Base-by-base conservation (phyloP, 1,139 yeast species). In the Taphrina deformans region DNA sequence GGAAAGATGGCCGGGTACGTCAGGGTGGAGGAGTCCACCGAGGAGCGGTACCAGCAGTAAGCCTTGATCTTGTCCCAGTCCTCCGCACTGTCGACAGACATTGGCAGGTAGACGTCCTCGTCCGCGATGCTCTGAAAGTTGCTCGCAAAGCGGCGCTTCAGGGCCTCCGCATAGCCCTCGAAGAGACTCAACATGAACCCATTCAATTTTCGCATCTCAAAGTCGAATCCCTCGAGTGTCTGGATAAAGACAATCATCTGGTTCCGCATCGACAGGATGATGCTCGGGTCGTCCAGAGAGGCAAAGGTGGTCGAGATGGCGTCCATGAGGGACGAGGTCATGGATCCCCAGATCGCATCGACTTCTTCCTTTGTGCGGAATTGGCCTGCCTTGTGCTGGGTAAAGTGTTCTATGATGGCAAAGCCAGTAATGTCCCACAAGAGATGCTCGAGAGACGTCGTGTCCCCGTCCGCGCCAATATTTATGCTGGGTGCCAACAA, bases 61-160 rank as follows among this genome's bases (percentile, higher is more conserved):
- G 79, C 79, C 72, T 85, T 79, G 60, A 87, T 84, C 72, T 82
- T 84, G 23, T 85, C 85, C 74, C 85, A 89, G 62, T 87, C 83
- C 18, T 79, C 78, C 61, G 78, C 75, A 63, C 84, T 85, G 67
- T 85, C 82, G 38, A 91, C 85, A 0, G 83, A 82, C 77, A 91
- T 82, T 9, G 97, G 96, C 89, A 89, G 89, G 71, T 90, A 89
- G 72, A 89, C 96, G 74, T 92, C 97, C 26, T 87, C 86, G 69
- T 85, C 84, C 52, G 91, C 83, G 7, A 87, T 79, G 16, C 80
- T 80, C 52, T 80, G 76, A 75, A 90, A 92, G 64, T 86, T 87
- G 29, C 75, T 75, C 50, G 83, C 80, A 75, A 91, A 91, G 24
- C 82, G 81, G 68, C 78, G 78, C 21, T 84, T 81, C 44, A 86